Base-by-base conservation (phyloP, 495 filamentous ascomycete genomes). In the Hypoxylon trugodes region DNA sequence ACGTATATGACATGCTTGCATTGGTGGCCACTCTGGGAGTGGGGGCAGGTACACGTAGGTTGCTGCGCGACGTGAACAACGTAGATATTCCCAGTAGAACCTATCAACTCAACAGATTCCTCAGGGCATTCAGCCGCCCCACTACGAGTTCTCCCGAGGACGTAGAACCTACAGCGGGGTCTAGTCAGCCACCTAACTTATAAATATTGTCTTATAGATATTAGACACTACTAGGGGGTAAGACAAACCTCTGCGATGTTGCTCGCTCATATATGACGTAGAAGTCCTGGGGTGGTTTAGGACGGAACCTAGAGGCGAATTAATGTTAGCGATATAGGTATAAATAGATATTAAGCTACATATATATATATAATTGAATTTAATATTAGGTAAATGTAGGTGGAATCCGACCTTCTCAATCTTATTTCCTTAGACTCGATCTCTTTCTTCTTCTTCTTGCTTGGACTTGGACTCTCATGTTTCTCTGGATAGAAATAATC, bases 1-100 rank as follows among this genome's bases (percentile, higher is more conserved):
- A 73, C 71, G 18, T 51, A 68, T 45, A 70, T 32, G 22, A 55
- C 32, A 37, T 84, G 81, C 69, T 94, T 94, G 82, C 90, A 94
- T 61, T 91, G 88, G 54, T 89, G 85, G 9, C 86, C 83, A 24
- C 82, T 79, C 22, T n/a, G 49, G 5, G 73, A 77, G 70, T 90
- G 84, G 0, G 89, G 88, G 70, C 90, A 93, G 36, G 78, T 78
- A 73, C 91, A 96, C n/a, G 37, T 72, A 0, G 89, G 89, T 32
- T 79, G 66, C 21, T 81, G 86, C 2, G 73, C 67, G 33, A 84
- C 70, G 12, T 67, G 66, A 16, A 82, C 74, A 7, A 76, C 84
- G 76, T 96, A 96, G 41, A 93, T 76, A 65, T 93, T 92, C 4
- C 90, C 90, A 2, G 87, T 91, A 5, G 87, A 83, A 19, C 91